A percentile compares a stretch with the other conserved stretches of the same genome.
These are phyloP conservation scores for Geotrichum citri-aurantii DNA, from an alignment of 1,139 yeast species.

Conservation along the genomic window DNA sequence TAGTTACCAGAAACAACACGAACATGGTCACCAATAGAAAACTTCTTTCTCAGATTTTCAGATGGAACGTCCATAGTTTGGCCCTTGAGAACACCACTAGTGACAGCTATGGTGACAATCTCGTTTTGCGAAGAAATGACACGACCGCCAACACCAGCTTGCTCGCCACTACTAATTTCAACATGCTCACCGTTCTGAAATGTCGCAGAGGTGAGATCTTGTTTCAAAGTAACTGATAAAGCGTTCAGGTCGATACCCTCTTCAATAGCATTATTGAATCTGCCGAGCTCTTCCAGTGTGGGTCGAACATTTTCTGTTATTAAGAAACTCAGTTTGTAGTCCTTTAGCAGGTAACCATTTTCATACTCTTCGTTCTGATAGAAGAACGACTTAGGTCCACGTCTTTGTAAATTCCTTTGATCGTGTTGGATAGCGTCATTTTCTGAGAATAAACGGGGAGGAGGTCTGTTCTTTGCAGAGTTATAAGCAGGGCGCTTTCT, in stretches of 20 bases:
- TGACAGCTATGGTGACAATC: conserved; percentile 52
- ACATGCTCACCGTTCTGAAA: conserved; percentile 95
- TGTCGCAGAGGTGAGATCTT: conserved; percentile 49
- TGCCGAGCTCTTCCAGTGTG: conserved; percentile 78
- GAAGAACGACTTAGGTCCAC: conserved; percentile 68
- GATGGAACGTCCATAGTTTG: conserved; percentile 67
- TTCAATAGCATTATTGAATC: conserved; percentile 66
- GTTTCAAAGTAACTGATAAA: conserved; percentile 76
- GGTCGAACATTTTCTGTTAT: conserved; percentile 85
- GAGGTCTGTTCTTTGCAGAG: conserved; percentile 61
- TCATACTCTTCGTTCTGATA: conserved; percentile 85
- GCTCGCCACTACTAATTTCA: conserved; percentile 89
- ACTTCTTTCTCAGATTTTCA: conserved; percentile 74
- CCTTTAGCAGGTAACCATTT: conserved; percentile 82
- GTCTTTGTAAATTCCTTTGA: conserved; percentile 55
- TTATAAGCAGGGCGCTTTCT: conserved; percentile 45
- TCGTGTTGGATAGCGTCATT: conserved; percentile 54
- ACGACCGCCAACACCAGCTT: conserved; percentile 78
- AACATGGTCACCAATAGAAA: conserved; percentile 90
- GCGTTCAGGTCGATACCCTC: conserved; percentile 82
- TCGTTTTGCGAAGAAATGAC: conserved; percentile 66
- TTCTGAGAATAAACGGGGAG: conserved; percentile 70
- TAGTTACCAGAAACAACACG: conserved; percentile 89
- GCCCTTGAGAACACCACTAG: conserved; percentile 47
- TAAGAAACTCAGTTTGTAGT: conserved; percentile 74